phyloP scores from a whole-genome alignment of 176 grass and related monocot genomes.

The Paspalum vaginatum region DNA sequence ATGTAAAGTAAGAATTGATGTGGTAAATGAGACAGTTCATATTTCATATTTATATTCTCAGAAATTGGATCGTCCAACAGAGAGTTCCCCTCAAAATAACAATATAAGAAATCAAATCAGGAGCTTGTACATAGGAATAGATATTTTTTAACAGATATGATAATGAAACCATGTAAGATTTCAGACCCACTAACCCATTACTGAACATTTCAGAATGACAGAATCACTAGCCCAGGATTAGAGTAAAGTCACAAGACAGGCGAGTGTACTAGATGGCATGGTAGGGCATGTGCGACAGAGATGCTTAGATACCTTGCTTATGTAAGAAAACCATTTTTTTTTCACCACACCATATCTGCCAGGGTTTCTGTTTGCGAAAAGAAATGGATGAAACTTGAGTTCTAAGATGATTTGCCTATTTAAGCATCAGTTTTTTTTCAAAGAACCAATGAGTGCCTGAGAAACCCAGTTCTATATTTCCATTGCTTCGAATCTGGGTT shows the following conservation, averaged over 20 bases:
- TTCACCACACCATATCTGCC: neutral
- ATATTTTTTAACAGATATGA: constrained; percentile 23
- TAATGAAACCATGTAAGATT: constrained; percentile 1
- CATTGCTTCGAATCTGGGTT: neutral
- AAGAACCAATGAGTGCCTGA: neutral
- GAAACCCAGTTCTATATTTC: neutral
- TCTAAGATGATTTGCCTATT: neutral
- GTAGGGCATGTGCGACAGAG: neutral
- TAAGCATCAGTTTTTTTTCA: neutral
- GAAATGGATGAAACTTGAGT: neutral
- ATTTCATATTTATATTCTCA: constrained; percentile 35
- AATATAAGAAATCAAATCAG: constrained; percentile 32
- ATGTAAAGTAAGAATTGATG: constrained; percentile 37
- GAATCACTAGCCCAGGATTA: neutral
- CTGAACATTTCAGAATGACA: neutral
- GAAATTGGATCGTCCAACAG: constrained; percentile 19
- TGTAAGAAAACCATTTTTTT: neutral
- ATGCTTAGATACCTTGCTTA: neutral
- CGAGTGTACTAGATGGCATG: neutral
- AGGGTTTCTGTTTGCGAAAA: neutral
- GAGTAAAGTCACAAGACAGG: constrained; percentile 24
- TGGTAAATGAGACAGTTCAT: constrained; percentile 12
- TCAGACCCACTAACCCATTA: neutral
- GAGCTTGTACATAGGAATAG: constrained; percentile 2
- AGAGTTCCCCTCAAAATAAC: constrained; percentile 14